Evolutionary conservation across 805 yeast species (phyloP).

Genomic region (Yueomyces sp.): DNA sequence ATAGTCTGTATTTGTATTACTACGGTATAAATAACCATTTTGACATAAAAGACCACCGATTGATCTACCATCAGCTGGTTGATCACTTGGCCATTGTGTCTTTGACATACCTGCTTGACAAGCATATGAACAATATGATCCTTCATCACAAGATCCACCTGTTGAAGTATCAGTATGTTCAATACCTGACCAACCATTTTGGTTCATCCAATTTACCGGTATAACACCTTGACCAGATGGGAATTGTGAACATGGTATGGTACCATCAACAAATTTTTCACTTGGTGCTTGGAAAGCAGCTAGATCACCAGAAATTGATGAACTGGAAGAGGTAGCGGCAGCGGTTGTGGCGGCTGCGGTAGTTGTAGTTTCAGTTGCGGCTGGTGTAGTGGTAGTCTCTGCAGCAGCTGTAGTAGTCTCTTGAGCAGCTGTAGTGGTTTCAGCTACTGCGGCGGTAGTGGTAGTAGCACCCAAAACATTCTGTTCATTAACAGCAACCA

Average conservation of each 20-base stretch:
- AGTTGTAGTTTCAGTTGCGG: conserved; percentile 8
- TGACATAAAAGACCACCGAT: conserved; percentile 87
- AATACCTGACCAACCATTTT: conserved; percentile 36
- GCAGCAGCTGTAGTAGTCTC: conserved; percentile 9
- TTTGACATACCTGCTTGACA: conserved; percentile 98
- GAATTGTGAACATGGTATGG: conserved; percentile 49
- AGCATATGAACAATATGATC: conserved; percentile 91
- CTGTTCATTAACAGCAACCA: too few relatives aligned
- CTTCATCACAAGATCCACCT: conserved; percentile 53
- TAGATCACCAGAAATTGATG: conserved; percentile 40
- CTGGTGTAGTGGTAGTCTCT: conserved; percentile 9
- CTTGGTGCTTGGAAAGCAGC: conserved; percentile 40
- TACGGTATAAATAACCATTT: conserved; percentile 69
- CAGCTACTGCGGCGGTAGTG: conserved; percentile 8
- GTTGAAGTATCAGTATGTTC: conserved; percentile 41
- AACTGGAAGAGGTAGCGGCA: conserved; percentile 11
- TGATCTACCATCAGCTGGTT: conserved; percentile 81
- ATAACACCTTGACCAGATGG: conserved; percentile 68
- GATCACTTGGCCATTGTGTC: conserved; percentile 90
- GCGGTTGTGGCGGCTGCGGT: conserved; percentile 2
- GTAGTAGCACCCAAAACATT: conserved; percentile 6
- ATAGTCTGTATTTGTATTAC: conserved; percentile 50
- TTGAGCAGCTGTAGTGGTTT: conserved; percentile 10
- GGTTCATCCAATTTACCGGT: conserved; percentile 39
- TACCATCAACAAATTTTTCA: conserved; percentile 53